Evolutionary conservation across 2,329 filamentous ascomycete species (phyloP).

Genomic region (Coniochaeta sp.): DNA sequence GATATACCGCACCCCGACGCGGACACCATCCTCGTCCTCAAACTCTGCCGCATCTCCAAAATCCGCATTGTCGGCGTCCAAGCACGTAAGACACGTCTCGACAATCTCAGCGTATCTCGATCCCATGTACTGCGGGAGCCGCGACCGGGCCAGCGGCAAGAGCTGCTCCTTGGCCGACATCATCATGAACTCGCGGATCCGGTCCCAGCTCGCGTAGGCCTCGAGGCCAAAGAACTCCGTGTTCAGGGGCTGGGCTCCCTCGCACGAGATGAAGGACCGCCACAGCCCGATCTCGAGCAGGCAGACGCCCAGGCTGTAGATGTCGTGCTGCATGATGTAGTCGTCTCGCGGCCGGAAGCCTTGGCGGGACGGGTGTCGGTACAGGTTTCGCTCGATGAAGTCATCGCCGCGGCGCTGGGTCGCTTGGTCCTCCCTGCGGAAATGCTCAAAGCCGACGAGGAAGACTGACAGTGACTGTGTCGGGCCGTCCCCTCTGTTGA

Average conservation of each 20-base stretch:
- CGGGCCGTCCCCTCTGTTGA: neutral
- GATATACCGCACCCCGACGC: neutral
- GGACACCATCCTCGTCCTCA: neutral
- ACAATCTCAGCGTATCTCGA: slow-evolving; percentile 21
- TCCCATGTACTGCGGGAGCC: slow-evolving; percentile 18
- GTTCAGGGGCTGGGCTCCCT: neutral
- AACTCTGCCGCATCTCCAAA: slow-evolving; percentile 18
- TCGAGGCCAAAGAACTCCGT: neutral
- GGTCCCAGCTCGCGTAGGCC: neutral
- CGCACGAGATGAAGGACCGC: slow-evolving; percentile 23
- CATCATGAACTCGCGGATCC: neutral
- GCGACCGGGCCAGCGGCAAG: slow-evolving; percentile 6
- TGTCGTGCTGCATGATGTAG: slow-evolving; percentile 43
- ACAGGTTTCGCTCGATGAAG: slow-evolving; percentile 36
- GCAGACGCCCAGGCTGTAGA: slow-evolving; percentile 47
- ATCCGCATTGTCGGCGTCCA: slow-evolving; percentile 20
- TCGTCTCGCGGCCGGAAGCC: slow-evolving; percentile 16
- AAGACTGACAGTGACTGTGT: slow-evolving; percentile 16
- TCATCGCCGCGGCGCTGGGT: slow-evolving; percentile 27
- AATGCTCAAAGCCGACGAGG: slow-evolving; percentile 35
- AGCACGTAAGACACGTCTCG: slow-evolving; percentile 24
- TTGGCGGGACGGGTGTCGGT: slow-evolving; percentile 40
- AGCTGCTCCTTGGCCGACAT: slow-evolving; percentile 9
- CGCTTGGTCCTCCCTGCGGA: slow-evolving; percentile 24
- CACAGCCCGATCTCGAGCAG: slow-evolving; percentile 45